Evolutionary conservation across 768 basidiomycete species (phyloP).

Genomic region (Cyathus striatus): DNA sequence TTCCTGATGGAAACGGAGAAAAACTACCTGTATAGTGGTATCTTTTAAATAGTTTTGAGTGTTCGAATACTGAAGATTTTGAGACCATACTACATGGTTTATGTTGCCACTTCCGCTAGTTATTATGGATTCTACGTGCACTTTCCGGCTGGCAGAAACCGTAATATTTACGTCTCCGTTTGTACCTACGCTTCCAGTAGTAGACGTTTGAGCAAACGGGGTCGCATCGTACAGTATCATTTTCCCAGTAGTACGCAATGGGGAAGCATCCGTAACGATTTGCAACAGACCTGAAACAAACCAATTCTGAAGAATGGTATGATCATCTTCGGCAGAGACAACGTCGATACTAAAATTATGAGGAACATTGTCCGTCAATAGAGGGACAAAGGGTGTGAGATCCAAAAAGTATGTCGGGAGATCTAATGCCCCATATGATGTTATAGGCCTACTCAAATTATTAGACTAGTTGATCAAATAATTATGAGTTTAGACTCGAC

Average conservation of each 20-base stretch:
- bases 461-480: not conserved
- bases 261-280: conserved; percentile 61
- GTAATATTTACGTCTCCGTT: conserved; percentile 56
- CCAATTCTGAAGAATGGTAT: conserved; percentile 72
- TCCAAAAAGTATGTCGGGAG: conserved; percentile 76
- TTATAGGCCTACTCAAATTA: conserved; percentile 48
- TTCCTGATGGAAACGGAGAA: no score
- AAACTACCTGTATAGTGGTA: conserved; percentile 30
- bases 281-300: conserved; percentile 70
- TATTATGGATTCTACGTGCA: conserved; percentile 60
- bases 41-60: conserved; percentile 55
- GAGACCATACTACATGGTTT: conserved; percentile 56
- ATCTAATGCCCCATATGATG: conserved; percentile 73
- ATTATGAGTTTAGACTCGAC: conserved; percentile 19
- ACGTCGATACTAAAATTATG: conserved; percentile 75
- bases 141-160: conserved; percentile 49
- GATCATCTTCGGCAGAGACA: conserved; percentile 60
- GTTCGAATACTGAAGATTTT: conserved; percentile 57
- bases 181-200: conserved; percentile 33
- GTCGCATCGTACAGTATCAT: conserved; percentile 56
- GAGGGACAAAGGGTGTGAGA: conserved; percentile 70
- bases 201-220: conserved; percentile 49
- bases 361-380: conserved; percentile 60
- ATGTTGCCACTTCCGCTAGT: conserved; percentile 53
- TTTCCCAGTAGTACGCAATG: conserved; percentile 58